These are phyloP conservation scores for Onygena corvina DNA, from an alignment of 2,329 filamentous ascomycete species.

Conservation along the genomic window DNA sequence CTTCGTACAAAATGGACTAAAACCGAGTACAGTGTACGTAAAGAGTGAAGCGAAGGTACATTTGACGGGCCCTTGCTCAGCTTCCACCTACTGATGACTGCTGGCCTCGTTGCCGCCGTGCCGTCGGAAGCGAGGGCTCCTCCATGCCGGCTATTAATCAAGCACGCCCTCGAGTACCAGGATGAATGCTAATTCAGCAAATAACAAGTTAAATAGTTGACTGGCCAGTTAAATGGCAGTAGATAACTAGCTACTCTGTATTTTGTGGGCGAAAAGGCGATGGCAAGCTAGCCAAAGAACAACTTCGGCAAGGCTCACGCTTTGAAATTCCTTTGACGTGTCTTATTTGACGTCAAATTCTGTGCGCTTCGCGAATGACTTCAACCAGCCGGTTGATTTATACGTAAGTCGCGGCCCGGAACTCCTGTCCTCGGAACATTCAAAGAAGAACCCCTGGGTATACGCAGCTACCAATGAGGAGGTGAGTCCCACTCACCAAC, in stretches of 20 bases:
- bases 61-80: not conserved
- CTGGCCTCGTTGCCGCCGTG: not conserved
- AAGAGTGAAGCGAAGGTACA: not conserved
- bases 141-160: not conserved
- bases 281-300: not conserved
- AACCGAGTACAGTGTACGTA: not conserved
- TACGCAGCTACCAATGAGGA: not conserved
- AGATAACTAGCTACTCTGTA: too few species aligned
- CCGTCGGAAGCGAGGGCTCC: not conserved
- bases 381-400: too few species aligned
- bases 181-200: not conserved
- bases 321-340: too few species aligned
- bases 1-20: not conserved
- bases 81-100: not conserved
- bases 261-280: too few species aligned
- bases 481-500: not conserved
- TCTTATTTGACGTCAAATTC: too few species aligned
- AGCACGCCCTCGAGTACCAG: not conserved
- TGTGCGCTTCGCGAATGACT: too few species aligned
- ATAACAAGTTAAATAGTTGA: not conserved
- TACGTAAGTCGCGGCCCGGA: too few species aligned
- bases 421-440: too few species aligned
- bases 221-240: not conserved
- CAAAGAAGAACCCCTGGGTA: too few species aligned
- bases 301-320: not conserved